These are phyloP conservation scores for Linnemannia exigua DNA, from an alignment of 192 early-diverging fungal genomes.

Conservation along the genomic window DNA sequence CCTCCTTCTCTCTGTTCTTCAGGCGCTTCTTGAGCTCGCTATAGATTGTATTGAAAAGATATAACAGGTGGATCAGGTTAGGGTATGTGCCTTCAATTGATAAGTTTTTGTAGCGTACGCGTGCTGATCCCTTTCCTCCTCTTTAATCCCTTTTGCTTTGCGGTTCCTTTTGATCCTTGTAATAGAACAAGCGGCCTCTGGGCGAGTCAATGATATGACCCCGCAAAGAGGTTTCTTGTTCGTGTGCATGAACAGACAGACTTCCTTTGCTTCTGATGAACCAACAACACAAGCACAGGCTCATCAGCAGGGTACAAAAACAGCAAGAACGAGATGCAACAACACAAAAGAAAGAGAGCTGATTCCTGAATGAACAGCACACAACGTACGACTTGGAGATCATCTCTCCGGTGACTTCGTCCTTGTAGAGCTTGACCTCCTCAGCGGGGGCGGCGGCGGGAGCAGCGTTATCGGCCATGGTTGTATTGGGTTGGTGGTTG, in stretches of 20 bases:
- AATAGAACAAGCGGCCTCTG: too few relatives aligned
- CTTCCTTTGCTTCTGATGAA: too few relatives aligned
- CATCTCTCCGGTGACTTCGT: slow-evolving; percentile 92
- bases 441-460: slow-evolving; percentile 23
- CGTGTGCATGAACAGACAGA: too few relatives aligned
- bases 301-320: background rate
- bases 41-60: background rate
- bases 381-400: slow-evolving; percentile 89
- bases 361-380: background rate
- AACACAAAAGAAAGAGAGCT: background rate
- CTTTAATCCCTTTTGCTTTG: too few relatives aligned
- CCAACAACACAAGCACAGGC: too few relatives aligned
- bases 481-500: background rate
- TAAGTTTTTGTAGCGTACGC: background rate
- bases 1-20: slow-evolving; percentile 94
- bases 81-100: background rate
- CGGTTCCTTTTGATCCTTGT: too few relatives aligned
- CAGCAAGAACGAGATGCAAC: background rate
- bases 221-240: too few relatives aligned
- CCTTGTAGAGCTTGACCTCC: slow-evolving; percentile 72
- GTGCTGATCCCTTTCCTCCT: too few relatives aligned
- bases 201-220: too few relatives aligned
- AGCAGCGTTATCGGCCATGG: slow-evolving; percentile 28
- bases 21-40: slow-evolving; percentile 94
- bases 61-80: background rate